Evolutionary conservation across 2,329 filamentous ascomycete species (phyloP).

Genomic region (Lachnellula suecica): DNA sequence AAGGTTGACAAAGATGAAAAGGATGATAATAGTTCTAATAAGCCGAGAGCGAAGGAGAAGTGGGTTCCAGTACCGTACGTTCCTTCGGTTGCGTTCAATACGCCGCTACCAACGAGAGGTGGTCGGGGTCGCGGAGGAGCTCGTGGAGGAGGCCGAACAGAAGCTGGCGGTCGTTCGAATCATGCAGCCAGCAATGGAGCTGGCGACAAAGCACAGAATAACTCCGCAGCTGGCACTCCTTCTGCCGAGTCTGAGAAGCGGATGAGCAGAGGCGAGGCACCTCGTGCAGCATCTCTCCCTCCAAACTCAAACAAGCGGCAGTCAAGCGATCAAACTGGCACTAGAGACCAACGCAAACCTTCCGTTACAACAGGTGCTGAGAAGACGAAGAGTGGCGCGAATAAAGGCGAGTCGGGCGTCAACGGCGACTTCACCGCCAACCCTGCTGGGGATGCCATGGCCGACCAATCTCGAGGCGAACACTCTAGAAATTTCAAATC

Average conservation of each 20-base stretch:
- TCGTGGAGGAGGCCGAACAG: slow-evolving; percentile 41
- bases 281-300: slow-evolving; percentile 30
- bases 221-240: slow-evolving; percentile 8
- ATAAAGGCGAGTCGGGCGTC: slow-evolving; percentile 23
- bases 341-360: slow-evolving; percentile 28
- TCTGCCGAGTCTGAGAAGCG: slow-evolving; percentile 23
- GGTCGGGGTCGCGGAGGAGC: slow-evolving; percentile 45
- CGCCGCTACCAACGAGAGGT: slow-evolving; percentile 68
- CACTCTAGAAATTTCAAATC: slow-evolving; percentile 17
- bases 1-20: slow-evolving; percentile 67
- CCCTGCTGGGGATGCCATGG: slow-evolving; percentile 24
- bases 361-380: slow-evolving; percentile 20
- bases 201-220: slow-evolving; percentile 28
- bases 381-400: slow-evolving; percentile 22
- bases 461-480: slow-evolving; percentile 21
- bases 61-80: slow-evolving; percentile 85
- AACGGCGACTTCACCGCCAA: slow-evolving; percentile 31
- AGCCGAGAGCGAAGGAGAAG: slow-evolving; percentile 68
- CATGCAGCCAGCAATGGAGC: slow-evolving; percentile 22
- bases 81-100: slow-evolving; percentile 83
- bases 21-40: slow-evolving; percentile 53
- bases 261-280: slow-evolving; percentile 15
- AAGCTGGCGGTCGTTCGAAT: slow-evolving; percentile 37
- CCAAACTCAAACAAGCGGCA: slow-evolving; percentile 26
- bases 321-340: slow-evolving; percentile 19